Conservation (phyloP, 2,329 filamentous ascomycete genomes). For the Dichotomopilus funicola region DNA sequence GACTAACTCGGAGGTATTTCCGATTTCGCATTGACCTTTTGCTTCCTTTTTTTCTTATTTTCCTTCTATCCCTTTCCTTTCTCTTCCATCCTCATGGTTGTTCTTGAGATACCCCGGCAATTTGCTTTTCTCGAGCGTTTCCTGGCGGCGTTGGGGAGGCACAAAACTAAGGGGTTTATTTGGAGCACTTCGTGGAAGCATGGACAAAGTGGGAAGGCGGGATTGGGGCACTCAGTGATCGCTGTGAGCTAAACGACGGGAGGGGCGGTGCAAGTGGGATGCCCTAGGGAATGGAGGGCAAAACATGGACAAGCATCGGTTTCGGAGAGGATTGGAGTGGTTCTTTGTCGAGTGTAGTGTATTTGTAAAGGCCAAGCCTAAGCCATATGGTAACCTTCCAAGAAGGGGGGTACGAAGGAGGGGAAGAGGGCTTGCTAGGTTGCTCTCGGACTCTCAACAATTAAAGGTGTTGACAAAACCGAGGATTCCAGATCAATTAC, state of each 20-base stretch:
- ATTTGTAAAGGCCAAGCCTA: background rate
- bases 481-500: too few species aligned
- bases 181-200: background rate
- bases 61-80: background rate
- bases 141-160: background rate
- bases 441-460: too few species aligned
- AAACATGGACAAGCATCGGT: background rate
- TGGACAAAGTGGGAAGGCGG: too few species aligned
- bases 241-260: background rate
- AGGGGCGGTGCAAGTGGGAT: background rate
- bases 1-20: conserved; percentile 12
- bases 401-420: background rate
- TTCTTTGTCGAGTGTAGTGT: background rate
- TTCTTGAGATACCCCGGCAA: conserved; percentile 13
- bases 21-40: background rate
- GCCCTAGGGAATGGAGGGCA: too few species aligned
- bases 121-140: conserved; percentile 3
- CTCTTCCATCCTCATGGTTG: conserved; percentile 1
- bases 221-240: too few species aligned
- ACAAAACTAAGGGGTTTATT: background rate
- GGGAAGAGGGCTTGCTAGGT: too few species aligned
- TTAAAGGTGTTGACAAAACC: too few species aligned
- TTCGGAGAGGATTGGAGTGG: background rate
- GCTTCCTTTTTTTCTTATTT: background rate
- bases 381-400: background rate